phyloP scores from a whole-genome alignment of 2,329 filamentous ascomycete genomes.

The Scedosporium aurantiacum region DNA sequence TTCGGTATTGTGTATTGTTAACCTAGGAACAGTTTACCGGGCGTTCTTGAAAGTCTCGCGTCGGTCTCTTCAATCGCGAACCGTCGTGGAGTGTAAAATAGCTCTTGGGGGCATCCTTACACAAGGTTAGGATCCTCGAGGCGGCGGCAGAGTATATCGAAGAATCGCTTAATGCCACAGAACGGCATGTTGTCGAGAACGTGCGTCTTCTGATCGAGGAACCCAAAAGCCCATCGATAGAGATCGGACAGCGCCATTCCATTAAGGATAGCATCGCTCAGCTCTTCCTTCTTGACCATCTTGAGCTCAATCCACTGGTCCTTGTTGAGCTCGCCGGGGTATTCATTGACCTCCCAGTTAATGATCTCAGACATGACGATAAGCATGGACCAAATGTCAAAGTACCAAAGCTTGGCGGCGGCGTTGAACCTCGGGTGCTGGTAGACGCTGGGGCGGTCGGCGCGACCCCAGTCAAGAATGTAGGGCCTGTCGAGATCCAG shows the following conservation, averaged over 20 bases:
- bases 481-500: not conserved
- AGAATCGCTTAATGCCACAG: not conserved
- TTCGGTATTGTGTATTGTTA: too few relatives aligned
- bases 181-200: not conserved
- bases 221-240: not conserved
- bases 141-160: not conserved
- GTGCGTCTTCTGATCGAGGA: not conserved
- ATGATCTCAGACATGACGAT: conserved; percentile 1
- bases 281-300: not conserved
- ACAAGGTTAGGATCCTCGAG: not conserved
- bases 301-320: not conserved
- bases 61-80: too few relatives aligned
- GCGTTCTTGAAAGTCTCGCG: too few relatives aligned
- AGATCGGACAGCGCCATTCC: not conserved
- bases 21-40: too few relatives aligned
- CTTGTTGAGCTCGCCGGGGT: not conserved
- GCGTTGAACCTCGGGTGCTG: conserved; percentile 2
- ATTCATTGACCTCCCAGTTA: not conserved
- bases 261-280: not conserved
- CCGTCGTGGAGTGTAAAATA: too few relatives aligned
- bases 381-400: conserved; percentile 3
- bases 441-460: not conserved
- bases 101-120: not conserved
- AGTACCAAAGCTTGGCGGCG: not conserved
- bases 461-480: conserved; percentile 2